A percentile compares a stretch with the other conserved stretches of the same genome.
Evolutionary conservation across 2,329 filamentous ascomycete genomes (phyloP).

Genomic region (Penicillium vulpinum): DNA sequence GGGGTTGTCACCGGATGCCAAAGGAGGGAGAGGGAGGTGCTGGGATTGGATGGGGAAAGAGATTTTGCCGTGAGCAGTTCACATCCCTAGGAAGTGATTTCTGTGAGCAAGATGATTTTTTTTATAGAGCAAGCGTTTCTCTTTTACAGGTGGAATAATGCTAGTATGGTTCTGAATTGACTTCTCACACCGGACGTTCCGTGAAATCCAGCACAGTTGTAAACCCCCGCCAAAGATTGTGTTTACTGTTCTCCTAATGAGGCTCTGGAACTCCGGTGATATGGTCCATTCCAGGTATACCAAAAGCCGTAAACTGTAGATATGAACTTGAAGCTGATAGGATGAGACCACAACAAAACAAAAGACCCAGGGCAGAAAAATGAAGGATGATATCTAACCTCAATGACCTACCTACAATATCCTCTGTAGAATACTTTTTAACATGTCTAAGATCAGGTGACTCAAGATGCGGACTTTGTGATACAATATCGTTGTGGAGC

Average conservation of each 20-base stretch:
- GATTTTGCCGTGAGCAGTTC: slow-evolving; percentile 52
- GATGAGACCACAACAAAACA: not conserved
- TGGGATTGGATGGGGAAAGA: slow-evolving; percentile 71
- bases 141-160: not conserved
- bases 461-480: not conserved
- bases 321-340: not conserved
- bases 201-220: no score
- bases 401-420: not conserved
- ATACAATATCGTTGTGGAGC: not conserved
- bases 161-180: not conserved
- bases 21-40: slow-evolving; percentile 60
- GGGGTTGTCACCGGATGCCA: slow-evolving; percentile 34
- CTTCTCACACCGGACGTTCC: not conserved
- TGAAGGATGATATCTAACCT: not conserved
- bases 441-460: not conserved
- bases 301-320: not conserved
- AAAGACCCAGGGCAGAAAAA: not conserved
- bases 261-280: not conserved
- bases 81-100: not conserved
- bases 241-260: not conserved
- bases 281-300: not conserved
- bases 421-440: not conserved
- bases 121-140: not conserved
- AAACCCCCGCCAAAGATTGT: not conserved
- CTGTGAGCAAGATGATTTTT: not conserved